phyloP scores from a whole-genome alignment of 2,329 filamentous ascomycete species.

The Ascochyta pisi region DNA sequence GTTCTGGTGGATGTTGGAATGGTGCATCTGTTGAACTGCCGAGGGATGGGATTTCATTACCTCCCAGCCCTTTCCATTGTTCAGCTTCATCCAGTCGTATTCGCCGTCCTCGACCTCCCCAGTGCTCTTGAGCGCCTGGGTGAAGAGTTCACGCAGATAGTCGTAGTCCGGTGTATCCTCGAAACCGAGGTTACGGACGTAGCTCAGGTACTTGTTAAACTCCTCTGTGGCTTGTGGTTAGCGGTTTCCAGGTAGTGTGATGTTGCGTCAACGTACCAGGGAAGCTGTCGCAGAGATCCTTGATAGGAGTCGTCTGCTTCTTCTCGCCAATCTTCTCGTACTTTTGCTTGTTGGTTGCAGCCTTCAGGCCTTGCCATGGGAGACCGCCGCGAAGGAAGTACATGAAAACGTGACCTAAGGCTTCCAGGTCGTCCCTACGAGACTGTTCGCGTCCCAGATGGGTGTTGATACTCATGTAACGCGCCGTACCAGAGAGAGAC shows the following conservation, averaged over 20 bases:
- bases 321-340: slow-evolving; percentile 99
- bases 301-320: slow-evolving; percentile 97
- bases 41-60: slow-evolving; percentile 73
- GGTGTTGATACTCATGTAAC: slow-evolving; percentile 99
- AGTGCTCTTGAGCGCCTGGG: slow-evolving; percentile 90
- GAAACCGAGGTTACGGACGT: slow-evolving; percentile 96
- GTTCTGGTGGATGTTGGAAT: slow-evolving; percentile 78
- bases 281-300: slow-evolving; percentile 95
- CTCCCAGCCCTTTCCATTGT: slow-evolving; percentile 92
- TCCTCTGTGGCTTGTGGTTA: slow-evolving; percentile 67
- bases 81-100: slow-evolving; percentile 99
- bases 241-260: slow-evolving; percentile 10
- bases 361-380: slow-evolving; percentile 72
- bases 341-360: slow-evolving; percentile 87
- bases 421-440: slow-evolving; percentile 92
- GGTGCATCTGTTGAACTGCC: slow-evolving; percentile 75
- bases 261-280: slow-evolving; percentile 62
- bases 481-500: slow-evolving; percentile 91
- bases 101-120: slow-evolving; percentile 97
- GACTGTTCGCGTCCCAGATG: slow-evolving; percentile 97
- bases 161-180: slow-evolving; percentile 99
- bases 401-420: slow-evolving; percentile 74
- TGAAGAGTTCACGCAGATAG: slow-evolving; percentile 95
- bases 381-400: slow-evolving; percentile 72
- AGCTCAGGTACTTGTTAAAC: slow-evolving; percentile 96